Base-by-base conservation (phyloP, 495 filamentous ascomycete species). In the Pseudotulostoma volvatum region DNA sequence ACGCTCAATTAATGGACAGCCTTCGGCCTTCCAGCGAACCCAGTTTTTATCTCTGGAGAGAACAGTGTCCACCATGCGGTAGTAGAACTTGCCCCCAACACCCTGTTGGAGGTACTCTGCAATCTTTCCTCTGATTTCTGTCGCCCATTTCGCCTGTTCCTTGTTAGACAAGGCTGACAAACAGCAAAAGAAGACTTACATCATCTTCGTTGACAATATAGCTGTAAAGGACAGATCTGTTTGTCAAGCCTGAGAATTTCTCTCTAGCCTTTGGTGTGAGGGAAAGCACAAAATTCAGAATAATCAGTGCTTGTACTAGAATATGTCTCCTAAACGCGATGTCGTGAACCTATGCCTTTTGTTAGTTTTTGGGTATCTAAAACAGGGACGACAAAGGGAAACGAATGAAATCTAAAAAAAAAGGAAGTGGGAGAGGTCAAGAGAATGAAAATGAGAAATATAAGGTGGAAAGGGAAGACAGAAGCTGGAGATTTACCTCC, bases 11-110 rank as follows among this genome's bases (percentile, higher is more conserved):
- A 76, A 68, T 19, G 83, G 85, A 55, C 90, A 96, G 36, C 73
- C 78, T 56, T 96, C 90, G 7, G 84, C 74, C 57, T 99, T 99
- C 90, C 90, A 99, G 34, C 82, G 79, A 31, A 87, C 85, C 90
- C 90, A 99, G 48, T 94, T 93, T 57, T 93, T 94, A 58, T 99
- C 90, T 41, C 90, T 70, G 4, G 84, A 81, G 15, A 99, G 68
- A 13, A 96, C 85, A 3, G 86, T 94, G 49, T 95, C 88, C 25
- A 99, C 83, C 73, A 93, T 86, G 18, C 90, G 81, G 53, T 82
- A 83, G 57, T 95, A 99, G 56, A 92, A 90, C 39, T 79, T 80
- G 9, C 92, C 92, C 9, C 57, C 58, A 11, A 48, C 31, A 9
- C 77, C 79, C 48, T 82, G 66, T 43, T 77, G 77, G 19, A 99